phyloP scores from a whole-genome alignment of 1,139 yeast genomes.

The Taiozyma sp. region DNA sequence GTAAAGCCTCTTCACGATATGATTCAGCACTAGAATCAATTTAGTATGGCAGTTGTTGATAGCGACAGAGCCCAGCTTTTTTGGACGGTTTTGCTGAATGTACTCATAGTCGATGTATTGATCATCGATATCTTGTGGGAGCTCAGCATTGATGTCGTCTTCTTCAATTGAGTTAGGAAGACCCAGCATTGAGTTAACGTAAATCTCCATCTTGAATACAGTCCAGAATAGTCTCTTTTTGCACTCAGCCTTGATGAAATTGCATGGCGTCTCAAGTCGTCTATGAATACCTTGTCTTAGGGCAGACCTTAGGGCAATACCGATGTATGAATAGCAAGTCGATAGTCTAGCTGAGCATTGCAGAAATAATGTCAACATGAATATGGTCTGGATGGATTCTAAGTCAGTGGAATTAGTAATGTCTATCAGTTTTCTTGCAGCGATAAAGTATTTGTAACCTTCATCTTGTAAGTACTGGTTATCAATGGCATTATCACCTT shows the following conservation, averaged over 20 bases:
- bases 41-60: conserved; percentile 80
- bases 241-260: conserved; percentile 74
- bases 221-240: conserved; percentile 85
- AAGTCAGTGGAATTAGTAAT: conserved; percentile 55
- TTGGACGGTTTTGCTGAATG: conserved; percentile 26
- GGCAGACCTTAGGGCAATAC: conserved; percentile 80
- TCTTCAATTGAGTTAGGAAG: conserved; percentile 56
- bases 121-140: conserved; percentile 78
- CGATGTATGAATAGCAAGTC: conserved; percentile 85
- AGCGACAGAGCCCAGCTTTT: conserved; percentile 57
- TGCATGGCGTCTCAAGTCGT: conserved; percentile 33
- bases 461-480: conserved; percentile 57
- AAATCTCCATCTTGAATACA: conserved; percentile 82
- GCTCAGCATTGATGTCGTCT: conserved; percentile 79
- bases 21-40: conserved; percentile 51
- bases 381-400: conserved; percentile 69
- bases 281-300: conserved; percentile 78
- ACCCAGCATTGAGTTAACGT: conserved; percentile 81
- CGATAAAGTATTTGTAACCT: conserved; percentile 78
- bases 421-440: conserved; percentile 74
- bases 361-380: conserved; percentile 62
- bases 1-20: conserved; percentile 45
- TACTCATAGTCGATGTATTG: conserved; percentile 61
- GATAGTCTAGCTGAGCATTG: conserved; percentile 86
- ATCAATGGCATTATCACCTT: conserved; percentile 36